phyloP scores from a whole-genome alignment of 2,329 filamentous ascomycete genomes.

The Exophiala calicioides region DNA sequence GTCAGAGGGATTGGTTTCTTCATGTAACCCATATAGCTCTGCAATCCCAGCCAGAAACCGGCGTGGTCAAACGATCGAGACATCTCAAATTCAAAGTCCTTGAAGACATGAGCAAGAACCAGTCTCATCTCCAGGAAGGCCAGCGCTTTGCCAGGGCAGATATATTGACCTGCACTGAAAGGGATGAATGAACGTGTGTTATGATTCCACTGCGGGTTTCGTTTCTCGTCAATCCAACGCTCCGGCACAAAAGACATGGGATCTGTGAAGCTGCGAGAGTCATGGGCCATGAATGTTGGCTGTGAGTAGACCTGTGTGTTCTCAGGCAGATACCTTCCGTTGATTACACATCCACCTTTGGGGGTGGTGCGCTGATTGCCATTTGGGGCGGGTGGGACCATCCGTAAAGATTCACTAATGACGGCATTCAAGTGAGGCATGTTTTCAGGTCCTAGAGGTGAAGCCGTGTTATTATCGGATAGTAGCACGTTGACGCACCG shows the following conservation, averaged over 20 bases:
- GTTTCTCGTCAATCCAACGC: slow-evolving; percentile 16
- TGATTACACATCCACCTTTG: slow-evolving; percentile 26
- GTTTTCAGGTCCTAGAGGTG: not conserved
- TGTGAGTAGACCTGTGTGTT: slow-evolving; percentile 32
- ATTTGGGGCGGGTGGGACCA: slow-evolving; percentile 31
- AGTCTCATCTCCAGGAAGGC: slow-evolving; percentile 4
- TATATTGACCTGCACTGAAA: not conserved
- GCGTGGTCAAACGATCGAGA: not conserved
- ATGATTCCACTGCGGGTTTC: not conserved
- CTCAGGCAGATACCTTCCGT: slow-evolving; percentile 36
- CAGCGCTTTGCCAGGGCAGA: slow-evolving; percentile 1
- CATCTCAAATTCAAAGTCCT: slow-evolving; percentile 4
- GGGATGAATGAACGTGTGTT: slow-evolving; percentile 1
- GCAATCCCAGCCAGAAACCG: slow-evolving; percentile 2
- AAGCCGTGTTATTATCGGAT: not conserved
- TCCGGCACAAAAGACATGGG: slow-evolving; percentile 20
- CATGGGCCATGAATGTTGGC: too few relatives aligned
- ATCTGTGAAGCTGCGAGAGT: slow-evolving; percentile 28
- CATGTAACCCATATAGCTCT: slow-evolving; percentile 2
- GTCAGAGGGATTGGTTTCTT: not conserved
- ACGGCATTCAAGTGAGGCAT: slow-evolving; percentile 48
- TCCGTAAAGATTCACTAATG: slow-evolving; percentile 50
- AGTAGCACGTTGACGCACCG: not conserved
- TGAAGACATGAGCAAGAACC: not conserved
- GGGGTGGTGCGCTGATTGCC: slow-evolving; percentile 22